Base-by-base conservation (phyloP, 176 grass and related monocot species). In the Dactylis glomerata region DNA sequence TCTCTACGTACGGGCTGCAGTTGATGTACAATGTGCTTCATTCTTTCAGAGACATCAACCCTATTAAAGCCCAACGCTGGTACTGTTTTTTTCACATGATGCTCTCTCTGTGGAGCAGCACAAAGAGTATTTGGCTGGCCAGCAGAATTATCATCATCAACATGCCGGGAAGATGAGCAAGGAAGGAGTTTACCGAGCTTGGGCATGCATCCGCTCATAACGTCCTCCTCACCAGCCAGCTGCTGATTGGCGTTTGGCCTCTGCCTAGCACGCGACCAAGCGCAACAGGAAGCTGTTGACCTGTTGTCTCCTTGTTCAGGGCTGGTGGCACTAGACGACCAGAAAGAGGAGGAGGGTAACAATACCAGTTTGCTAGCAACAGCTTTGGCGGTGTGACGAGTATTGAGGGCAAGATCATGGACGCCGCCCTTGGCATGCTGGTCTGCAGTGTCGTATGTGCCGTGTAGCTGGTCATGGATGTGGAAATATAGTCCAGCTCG, bases 401-500 rank as follows among this genome's bases (percentile, higher is more conserved):
- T 20, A 55, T 55, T 55, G 51, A 55, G 51, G 17, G 51, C 51
- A n/a, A 55, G 51, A 20, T 55, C 51, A 8, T 55, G 51, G 51
- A 55, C 51, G 51, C 51, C 51, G 20, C 51, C 51, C 51, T 55
- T 55, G 51, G 51, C 17, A n/a, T 55, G 51, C 16, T 42, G 34
- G 13, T 41, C 75, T n/a, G 54, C 54, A 0, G 54, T 34, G 5
- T 78, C 52, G 32, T 1, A 40, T 1, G 32, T 78, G 75, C 11
- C 32, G 2, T 76, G 40, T 30, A 84, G 69, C 42, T 56, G 1
- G 30, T 82, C 64, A 30, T 72, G 22, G 47, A 82, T 67, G 47
- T 65, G 80, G 65, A 70, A 82, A n/a, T n/a, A 46, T 82, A 82
- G 30, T 82, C 80, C 2, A 82, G 52, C 52, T 82, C 51, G 20